Conservation (phyloP, 768 basidiomycete genomes). For the Boletus edulis region DNA sequence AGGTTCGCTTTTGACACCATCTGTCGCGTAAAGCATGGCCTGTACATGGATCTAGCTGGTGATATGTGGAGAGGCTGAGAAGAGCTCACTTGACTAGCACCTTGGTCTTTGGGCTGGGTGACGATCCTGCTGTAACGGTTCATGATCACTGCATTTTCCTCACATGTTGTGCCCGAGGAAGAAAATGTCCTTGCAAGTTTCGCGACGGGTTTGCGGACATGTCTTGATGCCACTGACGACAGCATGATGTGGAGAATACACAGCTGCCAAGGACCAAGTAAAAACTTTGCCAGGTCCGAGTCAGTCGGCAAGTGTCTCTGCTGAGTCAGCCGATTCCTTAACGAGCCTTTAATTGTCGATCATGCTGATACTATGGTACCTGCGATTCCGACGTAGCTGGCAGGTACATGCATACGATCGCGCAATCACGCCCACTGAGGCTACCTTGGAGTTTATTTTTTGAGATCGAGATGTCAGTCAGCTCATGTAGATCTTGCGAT, state of each 20-base stretch:
- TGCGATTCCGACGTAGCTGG: too few species aligned
- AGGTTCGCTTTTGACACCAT: slow-evolving; percentile 72
- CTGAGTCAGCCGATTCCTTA: too few species aligned
- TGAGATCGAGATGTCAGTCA: neutral
- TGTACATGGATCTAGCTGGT: slow-evolving; percentile 28
- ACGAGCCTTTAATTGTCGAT: neutral
- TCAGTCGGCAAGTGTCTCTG: slow-evolving; percentile 9
- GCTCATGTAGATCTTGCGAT: too few species aligned
- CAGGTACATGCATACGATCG: too few species aligned
- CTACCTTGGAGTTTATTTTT: neutral
- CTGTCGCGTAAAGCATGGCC: slow-evolving; percentile 99
- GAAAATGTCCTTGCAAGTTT: slow-evolving; percentile 36
- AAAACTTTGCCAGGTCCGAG: slow-evolving; percentile 5
- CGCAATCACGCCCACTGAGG: too few species aligned
- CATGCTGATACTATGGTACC: too few species aligned
- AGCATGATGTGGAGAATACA: slow-evolving; percentile 15
- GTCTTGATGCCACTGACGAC: slow-evolving; percentile 20
- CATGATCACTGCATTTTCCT: slow-evolving; percentile 47
- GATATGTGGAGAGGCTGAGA: neutral
- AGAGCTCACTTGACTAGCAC: slow-evolving; percentile 77
- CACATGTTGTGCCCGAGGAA: slow-evolving; percentile 38
- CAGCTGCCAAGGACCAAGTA: neutral
- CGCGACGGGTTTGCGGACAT: slow-evolving; percentile 8
- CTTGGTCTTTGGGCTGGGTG: slow-evolving; percentile 92
- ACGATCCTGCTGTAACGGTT: slow-evolving; percentile 77